These are phyloP conservation scores for Phascolomyces articulosus DNA, from an alignment of 371 early-diverging fungal species.

Conservation along the genomic window DNA sequence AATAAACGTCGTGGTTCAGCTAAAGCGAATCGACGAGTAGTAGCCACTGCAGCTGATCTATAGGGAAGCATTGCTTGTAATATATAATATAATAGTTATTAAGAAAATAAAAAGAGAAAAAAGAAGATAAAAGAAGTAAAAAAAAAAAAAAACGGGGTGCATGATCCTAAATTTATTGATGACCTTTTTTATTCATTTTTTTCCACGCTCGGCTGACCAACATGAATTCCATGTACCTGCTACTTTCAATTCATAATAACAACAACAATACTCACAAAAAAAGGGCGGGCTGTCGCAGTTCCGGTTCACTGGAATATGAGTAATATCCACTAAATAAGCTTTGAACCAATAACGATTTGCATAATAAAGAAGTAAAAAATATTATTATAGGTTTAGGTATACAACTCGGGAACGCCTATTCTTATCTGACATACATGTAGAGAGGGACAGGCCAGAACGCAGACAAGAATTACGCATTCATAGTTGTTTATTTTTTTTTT, in stretches of 20 bases:
- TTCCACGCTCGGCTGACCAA: constrained; percentile 4
- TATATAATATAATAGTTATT: not conserved
- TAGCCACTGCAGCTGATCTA: not conserved
- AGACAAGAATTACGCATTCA: too few relatives aligned
- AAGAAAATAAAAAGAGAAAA: not conserved
- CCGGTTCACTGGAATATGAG: too few relatives aligned
- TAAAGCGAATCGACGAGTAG: not conserved
- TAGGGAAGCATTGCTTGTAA: not conserved
- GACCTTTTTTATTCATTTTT: not conserved
- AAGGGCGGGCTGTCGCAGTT: not conserved
- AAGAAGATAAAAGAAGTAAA: not conserved
- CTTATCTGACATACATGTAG: too few relatives aligned
- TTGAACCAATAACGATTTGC: too few relatives aligned
- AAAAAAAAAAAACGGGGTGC: not conserved
- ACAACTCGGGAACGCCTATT: too few relatives aligned
- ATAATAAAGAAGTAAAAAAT: too few relatives aligned
- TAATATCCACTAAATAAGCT: too few relatives aligned
- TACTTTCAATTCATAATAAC: not conserved
- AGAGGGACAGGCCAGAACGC: too few relatives aligned
- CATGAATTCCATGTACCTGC: too few relatives aligned
- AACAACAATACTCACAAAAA: not conserved
- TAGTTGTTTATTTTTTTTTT: too few relatives aligned
- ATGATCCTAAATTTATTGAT: constrained; percentile 4
- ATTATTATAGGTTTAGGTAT: too few relatives aligned
- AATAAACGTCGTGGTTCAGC: not conserved